phyloP scores from a whole-genome alignment of 2,329 filamentous ascomycete species.

The Hypoxylon sp. region DNA sequence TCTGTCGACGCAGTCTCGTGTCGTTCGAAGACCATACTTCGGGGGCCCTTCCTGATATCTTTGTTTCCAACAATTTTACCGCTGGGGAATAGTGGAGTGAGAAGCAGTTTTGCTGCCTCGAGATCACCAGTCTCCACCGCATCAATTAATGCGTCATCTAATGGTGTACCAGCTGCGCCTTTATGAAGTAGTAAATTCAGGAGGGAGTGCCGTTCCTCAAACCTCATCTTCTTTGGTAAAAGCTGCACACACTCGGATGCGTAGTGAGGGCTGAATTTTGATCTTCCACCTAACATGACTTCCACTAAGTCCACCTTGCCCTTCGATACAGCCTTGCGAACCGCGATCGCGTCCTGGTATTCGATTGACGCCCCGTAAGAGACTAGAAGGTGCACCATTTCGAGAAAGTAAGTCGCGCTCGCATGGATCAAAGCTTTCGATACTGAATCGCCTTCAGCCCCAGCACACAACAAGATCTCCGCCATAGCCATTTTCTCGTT shows the following conservation, averaged over 20 bases:
- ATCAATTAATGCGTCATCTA: constrained; percentile 67
- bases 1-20: constrained; percentile 69
- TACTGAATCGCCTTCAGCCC: constrained; percentile 67
- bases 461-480: constrained; percentile 71
- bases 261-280: constrained; percentile 60
- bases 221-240: constrained; percentile 63
- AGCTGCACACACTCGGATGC: constrained; percentile 67
- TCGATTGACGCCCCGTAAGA: constrained; percentile 69
- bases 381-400: constrained; percentile 69
- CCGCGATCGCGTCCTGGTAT: constrained; percentile 64
- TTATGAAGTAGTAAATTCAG: constrained; percentile 65
- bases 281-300: constrained; percentile 63
- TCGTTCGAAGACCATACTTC: constrained; percentile 57
- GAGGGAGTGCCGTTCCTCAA: constrained; percentile 62
- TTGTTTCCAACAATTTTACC: constrained; percentile 49
- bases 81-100: constrained; percentile 64
- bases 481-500: constrained; percentile 67
- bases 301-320: constrained; percentile 64
- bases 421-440: constrained; percentile 65
- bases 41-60: constrained; percentile 51
- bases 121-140: constrained; percentile 65
- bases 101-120: constrained; percentile 64
- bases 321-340: constrained; percentile 65
- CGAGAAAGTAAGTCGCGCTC: constrained; percentile 65
- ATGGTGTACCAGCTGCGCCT: constrained; percentile 63